A percentile compares a stretch with the other conserved stretches of the same genome.
phyloP scores from a whole-genome alignment of 768 basidiomycete species.

The Mycena floridula region DNA sequence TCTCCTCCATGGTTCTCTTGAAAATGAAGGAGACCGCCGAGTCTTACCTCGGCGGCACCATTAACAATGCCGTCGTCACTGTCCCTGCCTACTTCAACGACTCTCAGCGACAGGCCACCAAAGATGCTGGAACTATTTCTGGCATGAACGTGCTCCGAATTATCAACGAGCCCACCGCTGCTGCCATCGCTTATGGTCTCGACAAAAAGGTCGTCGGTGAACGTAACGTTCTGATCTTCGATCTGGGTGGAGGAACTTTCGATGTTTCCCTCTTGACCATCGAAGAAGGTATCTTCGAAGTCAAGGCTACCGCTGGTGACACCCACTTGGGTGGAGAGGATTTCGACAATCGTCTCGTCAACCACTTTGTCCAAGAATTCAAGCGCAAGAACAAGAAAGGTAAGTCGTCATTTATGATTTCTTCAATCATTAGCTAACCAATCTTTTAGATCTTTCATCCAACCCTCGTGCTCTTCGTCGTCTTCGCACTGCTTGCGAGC shows the following conservation, averaged over 20 bases:
- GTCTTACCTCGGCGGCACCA: conserved; percentile 81
- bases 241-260: conserved; percentile 97
- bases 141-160: conserved; percentile 96
- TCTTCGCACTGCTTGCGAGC: conserved; percentile 96
- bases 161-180: conserved; percentile 98
- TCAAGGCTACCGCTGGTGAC: conserved; percentile 97
- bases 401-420: conserved; percentile 19
- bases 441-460: conserved; percentile 63
- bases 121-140: conserved; percentile 93
- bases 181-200: conserved; percentile 97
- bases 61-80: conserved; percentile 91
- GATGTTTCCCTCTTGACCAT: conserved; percentile 96
- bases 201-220: conserved; percentile 90
- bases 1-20: conserved; percentile 93
- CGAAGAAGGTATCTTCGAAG: conserved; percentile 97
- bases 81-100: conserved; percentile 99
- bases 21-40: conserved; percentile 99
- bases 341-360: conserved; percentile 96
- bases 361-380: conserved; percentile 95
- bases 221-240: conserved; percentile 96
- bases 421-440: conserved; percentile 7
- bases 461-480: conserved; percentile 96
- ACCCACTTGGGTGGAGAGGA: conserved; percentile 98
- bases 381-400: conserved; percentile 98
- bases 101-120: conserved; percentile 97